Conservation (phyloP, 495 filamentous ascomycete species). For the Penicillium flavigenum region DNA sequence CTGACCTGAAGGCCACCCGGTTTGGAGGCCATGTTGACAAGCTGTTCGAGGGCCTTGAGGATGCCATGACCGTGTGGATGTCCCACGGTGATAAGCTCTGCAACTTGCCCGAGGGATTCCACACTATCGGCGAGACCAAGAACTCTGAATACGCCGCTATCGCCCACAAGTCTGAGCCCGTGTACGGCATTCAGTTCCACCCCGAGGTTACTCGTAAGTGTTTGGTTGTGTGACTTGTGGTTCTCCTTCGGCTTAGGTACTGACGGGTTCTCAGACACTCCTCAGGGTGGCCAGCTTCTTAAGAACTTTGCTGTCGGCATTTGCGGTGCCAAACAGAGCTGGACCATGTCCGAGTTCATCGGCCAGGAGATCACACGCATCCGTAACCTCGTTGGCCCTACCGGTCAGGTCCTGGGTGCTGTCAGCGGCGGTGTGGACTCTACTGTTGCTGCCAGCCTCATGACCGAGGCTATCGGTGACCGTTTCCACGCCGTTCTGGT, state of each 20-base stretch:
- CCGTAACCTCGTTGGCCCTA: slow-evolving; percentile 70
- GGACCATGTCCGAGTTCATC: slow-evolving; percentile 81
- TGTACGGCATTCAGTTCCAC: no score
- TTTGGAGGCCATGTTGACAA: no score
- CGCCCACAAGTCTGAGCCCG: no score
- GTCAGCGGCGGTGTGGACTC: slow-evolving; percentile 87
- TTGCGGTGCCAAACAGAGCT: slow-evolving; percentile 69
- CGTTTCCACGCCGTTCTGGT: slow-evolving; percentile 88
- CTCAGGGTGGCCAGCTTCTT: slow-evolving; percentile 61
- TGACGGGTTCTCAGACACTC: slow-evolving; percentile 22
- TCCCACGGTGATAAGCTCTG: no score
- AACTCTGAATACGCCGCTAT: no score
- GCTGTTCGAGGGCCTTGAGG: no score
- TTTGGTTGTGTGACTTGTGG: no score
- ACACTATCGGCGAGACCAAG: no score
- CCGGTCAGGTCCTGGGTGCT: slow-evolving; percentile 79
- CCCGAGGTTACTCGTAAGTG: no score
- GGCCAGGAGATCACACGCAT: slow-evolving; percentile 77
- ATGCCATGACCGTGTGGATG: no score
- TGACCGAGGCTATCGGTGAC: slow-evolving; percentile 78
- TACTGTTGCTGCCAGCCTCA: slow-evolving; percentile 82
- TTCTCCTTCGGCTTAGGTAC: background rate
- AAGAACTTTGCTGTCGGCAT: slow-evolving; percentile 80
- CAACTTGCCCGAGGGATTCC: no score
- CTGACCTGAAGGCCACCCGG: no score